Base-by-base conservation (phyloP, 139 green algal genomes). In the Eudorina sp. region DNA sequence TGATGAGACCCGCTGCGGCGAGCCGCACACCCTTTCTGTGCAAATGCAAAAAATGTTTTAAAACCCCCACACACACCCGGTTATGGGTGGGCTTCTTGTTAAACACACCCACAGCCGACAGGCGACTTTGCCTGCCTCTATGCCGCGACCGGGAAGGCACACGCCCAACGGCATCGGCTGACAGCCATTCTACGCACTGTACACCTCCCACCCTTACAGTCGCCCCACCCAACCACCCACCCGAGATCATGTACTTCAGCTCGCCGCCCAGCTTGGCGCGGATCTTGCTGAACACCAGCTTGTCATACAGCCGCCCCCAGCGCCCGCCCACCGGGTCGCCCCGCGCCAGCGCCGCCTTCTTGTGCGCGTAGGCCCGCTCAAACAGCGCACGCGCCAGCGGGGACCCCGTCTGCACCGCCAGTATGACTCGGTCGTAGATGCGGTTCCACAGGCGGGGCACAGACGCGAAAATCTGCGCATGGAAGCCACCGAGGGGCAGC, bases 381-480 rank as follows among this genome's bases (percentile, higher is more conserved):
- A 98, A 98, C 70, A 98, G 91, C 0, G 75, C 46, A 16, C 96
- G 91, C 29, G 94, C 89, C 29, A 97, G 62, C 3, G 95, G 89
- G 88, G 93, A 96, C 82, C 90, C 82, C 8, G 64, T 75, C 13
- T 92, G 91, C 46, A 95, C 88, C 43, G 86, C 75, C 6, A 75
- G 83, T 89, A 93, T 94, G 36, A 94, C 92, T 18, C 92, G 86
- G 93, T 99, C 98, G 89, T 99, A 98, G 90, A 99, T 99, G 81
- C 98, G 94, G 92, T 99, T 99, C 93, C 95, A 99, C 82, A 99
- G 94, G 5, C 98, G 94, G 2, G 98, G 98, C 76, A 99, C 97
- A 46, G 90, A 96, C 29, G 86, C 88, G 85, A 99, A 99, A 48
- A 98, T 87, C 43, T 91, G 83, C 31, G 69, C 19, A 69, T 29